Conservation (phyloP, 108 stramenopile genomes). For the Mediolabrus comicus region DNA sequence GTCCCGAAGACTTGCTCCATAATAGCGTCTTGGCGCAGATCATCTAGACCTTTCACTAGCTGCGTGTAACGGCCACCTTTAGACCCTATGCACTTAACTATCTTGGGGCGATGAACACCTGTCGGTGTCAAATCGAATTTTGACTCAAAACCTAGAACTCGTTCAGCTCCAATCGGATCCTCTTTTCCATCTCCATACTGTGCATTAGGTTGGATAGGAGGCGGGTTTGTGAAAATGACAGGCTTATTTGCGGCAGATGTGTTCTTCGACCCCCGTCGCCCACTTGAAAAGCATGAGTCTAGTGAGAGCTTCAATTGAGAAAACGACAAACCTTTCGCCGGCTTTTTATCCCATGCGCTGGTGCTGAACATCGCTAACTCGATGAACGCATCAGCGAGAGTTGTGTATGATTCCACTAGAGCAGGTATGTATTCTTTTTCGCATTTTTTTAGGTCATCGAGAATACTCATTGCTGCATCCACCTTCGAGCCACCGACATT, state of each 20-base stretch:
- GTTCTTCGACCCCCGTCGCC: constrained; percentile 33
- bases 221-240: constrained; percentile 70
- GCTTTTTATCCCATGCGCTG: constrained; percentile 13
- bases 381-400: constrained; percentile 64
- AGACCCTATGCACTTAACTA: constrained; percentile 77
- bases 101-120: constrained; percentile 88
- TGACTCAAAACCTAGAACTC: constrained; percentile 62
- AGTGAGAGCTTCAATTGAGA: constrained; percentile 49
- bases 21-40: constrained; percentile 96
- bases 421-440: constrained; percentile 42
- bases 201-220: constrained; percentile 53
- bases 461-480: constrained; percentile 54
- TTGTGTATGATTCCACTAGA: constrained; percentile 59
- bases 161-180: constrained; percentile 69
- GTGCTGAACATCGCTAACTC: constrained; percentile 58
- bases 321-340: constrained; percentile 30
- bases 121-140: constrained; percentile 77
- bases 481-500: constrained; percentile 63
- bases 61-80: constrained; percentile 77
- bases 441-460: constrained; percentile 40
- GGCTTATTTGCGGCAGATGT: constrained; percentile 40
- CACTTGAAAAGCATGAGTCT: constrained; percentile 44
- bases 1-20: constrained; percentile 96
- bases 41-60: constrained; percentile 94
- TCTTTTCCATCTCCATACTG: constrained; percentile 70